A percentile compares a stretch with the other conserved stretches of the same genome.
Conservation (phyloP, 331 rosid genomes). For the Quercus tomentella region DNA sequence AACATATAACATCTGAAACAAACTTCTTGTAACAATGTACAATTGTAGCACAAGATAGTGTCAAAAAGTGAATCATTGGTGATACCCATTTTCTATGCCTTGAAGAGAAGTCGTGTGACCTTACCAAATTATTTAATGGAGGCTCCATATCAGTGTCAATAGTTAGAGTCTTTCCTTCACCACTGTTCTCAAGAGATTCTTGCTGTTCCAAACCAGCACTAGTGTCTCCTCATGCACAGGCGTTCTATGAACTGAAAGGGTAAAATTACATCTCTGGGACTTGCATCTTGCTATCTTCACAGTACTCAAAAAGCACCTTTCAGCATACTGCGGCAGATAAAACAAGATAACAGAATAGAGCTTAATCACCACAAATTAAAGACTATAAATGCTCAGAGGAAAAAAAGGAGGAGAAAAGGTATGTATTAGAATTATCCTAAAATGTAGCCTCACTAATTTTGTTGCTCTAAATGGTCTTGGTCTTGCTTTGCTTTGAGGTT, state of each 20-base stretch:
- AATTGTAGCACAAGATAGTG: too few relatives aligned
- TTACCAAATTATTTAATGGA: not conserved
- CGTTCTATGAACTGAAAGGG: conserved; percentile 26
- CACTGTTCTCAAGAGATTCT: conserved; percentile 37
- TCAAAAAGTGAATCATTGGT: too few relatives aligned
- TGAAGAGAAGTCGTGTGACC: too few relatives aligned
- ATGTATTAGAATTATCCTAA: not conserved
- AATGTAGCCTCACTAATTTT: not conserved
- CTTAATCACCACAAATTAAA: not conserved
- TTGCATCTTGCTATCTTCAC: conserved; percentile 73
- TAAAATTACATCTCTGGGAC: conserved; percentile 27
- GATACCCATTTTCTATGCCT: too few relatives aligned
- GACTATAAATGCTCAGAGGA: not conserved
- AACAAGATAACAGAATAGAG: conserved; percentile 3
- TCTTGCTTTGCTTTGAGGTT: too few relatives aligned
- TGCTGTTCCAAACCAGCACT: conserved; percentile 58
- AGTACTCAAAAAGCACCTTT: conserved; percentile 36
- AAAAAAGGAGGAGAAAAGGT: not conserved
- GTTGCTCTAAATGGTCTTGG: not conserved
- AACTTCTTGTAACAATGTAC: too few relatives aligned
- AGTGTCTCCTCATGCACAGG: conserved; percentile 64
- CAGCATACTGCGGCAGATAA: conserved; percentile 32
- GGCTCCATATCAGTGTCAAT: not conserved
- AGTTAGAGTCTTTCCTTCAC: conserved; percentile 68
- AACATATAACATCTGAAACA: too few relatives aligned